These are phyloP conservation scores for Candida pseudocylindracea DNA, from an alignment of 1,139 yeast species.

Conservation along the genomic window DNA sequence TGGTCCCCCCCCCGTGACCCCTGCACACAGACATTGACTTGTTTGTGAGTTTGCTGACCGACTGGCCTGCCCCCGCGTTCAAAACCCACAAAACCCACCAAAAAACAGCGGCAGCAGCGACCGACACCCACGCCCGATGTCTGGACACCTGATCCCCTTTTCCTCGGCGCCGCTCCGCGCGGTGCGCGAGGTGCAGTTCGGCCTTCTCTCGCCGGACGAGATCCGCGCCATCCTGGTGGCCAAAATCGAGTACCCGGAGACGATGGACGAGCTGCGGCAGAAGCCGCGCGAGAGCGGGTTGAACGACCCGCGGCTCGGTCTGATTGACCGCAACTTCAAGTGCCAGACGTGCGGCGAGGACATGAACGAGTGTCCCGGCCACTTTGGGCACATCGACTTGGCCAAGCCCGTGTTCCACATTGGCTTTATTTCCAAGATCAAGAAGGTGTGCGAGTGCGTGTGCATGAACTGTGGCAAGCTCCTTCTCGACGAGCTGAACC, in stretches of 20 bases:
- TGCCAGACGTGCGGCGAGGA: constrained; percentile 99
- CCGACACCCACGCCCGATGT: no score
- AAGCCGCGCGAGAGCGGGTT: constrained; percentile 93
- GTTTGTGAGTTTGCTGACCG: no score
- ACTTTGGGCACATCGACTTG: constrained; percentile 94
- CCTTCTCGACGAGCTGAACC: constrained; percentile 68
- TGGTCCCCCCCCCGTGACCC: no score
- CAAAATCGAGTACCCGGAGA: constrained; percentile 92
- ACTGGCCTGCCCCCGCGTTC: no score
- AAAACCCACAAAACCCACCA: no score
- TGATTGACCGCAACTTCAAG: constrained; percentile 89
- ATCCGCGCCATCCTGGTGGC: constrained; percentile 93
- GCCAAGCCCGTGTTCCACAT: constrained; percentile 98
- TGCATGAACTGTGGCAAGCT: constrained; percentile 98
- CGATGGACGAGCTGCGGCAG: constrained; percentile 93
- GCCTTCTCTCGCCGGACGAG: constrained; percentile 94
- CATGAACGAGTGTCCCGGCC: constrained; percentile 99
- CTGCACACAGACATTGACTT: no score
- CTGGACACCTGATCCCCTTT: constrained; percentile 42
- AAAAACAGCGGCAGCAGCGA: no score
- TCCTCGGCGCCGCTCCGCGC: constrained; percentile 96
- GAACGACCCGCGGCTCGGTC: constrained; percentile 91
- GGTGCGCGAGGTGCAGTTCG: constrained; percentile 94
- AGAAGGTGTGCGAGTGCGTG: constrained; percentile 87
- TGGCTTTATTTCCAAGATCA: constrained; percentile 83